A percentile compares a stretch with the other conserved stretches of the same genome.
Conservation (phyloP, 2,329 filamentous ascomycete genomes). For the Geosmithia putterillii region DNA sequence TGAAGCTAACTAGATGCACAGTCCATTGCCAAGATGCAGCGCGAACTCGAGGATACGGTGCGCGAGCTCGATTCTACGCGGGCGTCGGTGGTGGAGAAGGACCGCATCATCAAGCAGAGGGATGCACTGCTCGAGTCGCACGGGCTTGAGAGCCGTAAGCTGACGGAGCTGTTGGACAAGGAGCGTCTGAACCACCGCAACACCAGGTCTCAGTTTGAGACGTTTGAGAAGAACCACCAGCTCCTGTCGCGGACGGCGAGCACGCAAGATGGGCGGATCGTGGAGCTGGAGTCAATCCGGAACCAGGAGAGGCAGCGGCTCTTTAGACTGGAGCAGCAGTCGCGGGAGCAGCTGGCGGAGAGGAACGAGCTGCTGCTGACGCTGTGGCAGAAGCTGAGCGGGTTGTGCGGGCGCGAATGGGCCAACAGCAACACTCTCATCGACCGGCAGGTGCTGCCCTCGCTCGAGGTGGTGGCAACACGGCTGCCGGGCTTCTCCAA, state of each 20-base stretch:
- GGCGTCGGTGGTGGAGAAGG: constrained; percentile 74
- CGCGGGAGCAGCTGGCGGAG: constrained; percentile 79
- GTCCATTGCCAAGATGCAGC: constrained; percentile 78
- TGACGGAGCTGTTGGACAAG: constrained; percentile 82
- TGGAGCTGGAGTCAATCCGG: constrained; percentile 74
- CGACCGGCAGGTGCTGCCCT: constrained; percentile 71
- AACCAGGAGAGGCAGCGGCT: constrained; percentile 69
- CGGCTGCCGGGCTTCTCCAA: constrained; percentile 82
- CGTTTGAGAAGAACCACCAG: constrained; percentile 75
- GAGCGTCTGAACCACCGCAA: constrained; percentile 76
- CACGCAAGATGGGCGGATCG: constrained; percentile 71
- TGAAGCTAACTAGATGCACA: constrained; percentile 17
- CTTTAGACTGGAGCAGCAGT: constrained; percentile 61
- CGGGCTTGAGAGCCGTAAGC: constrained; percentile 71
- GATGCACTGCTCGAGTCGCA: constrained; percentile 82
- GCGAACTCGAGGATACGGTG: constrained; percentile 73
- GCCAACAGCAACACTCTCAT: constrained; percentile 79
- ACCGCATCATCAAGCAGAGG: constrained; percentile 78
- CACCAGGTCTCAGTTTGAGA: constrained; percentile 80
- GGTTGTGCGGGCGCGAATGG: constrained; percentile 85
- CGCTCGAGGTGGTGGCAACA: constrained; percentile 72
- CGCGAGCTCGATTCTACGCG: constrained; percentile 72
- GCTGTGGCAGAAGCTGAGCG: constrained; percentile 82
- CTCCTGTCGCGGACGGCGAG: constrained; percentile 78
- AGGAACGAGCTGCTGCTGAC: constrained; percentile 77